Percentiles rank a stretch among this genome's conserved stretches.
Conservation (phyloP, 257 asterid genomes). For the Gentiana macrophylla region DNA sequence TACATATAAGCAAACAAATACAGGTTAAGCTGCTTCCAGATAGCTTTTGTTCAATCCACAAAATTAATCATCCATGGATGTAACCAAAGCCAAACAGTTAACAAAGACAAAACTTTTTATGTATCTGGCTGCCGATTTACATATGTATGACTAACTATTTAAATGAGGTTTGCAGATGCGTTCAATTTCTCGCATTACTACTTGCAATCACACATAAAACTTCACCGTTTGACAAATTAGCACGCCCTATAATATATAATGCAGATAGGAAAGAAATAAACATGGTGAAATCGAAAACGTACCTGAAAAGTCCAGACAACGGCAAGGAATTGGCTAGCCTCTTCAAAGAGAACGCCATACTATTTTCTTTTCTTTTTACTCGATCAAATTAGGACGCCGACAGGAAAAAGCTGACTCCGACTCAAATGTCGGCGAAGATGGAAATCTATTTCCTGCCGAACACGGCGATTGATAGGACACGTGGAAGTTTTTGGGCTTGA, state of each 20-base stretch:
- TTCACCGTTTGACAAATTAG: too few relatives aligned
- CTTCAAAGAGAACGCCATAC: slow-evolving; percentile 14
- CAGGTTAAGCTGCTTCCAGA: not conserved
- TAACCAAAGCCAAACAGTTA: not conserved
- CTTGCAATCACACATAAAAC: not conserved
- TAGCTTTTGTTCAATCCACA: not conserved
- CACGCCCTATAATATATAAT: not conserved
- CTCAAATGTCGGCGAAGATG: too few relatives aligned
- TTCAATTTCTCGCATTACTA: not conserved
- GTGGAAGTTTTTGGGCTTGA: too few relatives aligned
- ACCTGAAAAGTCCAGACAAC: slow-evolving; percentile 25
- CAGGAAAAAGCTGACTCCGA: too few relatives aligned
- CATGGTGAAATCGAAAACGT: not conserved
- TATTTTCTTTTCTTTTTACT: not conserved
- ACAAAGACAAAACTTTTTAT: not conserved
- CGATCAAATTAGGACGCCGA: too few relatives aligned
- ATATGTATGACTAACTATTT: too few relatives aligned
- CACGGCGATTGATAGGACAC: too few relatives aligned
- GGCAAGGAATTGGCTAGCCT: slow-evolving; percentile 22
- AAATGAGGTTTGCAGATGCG: not conserved
- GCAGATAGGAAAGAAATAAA: not conserved
- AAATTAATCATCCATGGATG: not conserved
- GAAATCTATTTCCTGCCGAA: too few relatives aligned
- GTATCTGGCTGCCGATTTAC: too few relatives aligned
- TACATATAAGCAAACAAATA: not conserved